phyloP scores from a whole-genome alignment of 257 asterid genomes.

The Fraxinus quadrangulata region DNA sequence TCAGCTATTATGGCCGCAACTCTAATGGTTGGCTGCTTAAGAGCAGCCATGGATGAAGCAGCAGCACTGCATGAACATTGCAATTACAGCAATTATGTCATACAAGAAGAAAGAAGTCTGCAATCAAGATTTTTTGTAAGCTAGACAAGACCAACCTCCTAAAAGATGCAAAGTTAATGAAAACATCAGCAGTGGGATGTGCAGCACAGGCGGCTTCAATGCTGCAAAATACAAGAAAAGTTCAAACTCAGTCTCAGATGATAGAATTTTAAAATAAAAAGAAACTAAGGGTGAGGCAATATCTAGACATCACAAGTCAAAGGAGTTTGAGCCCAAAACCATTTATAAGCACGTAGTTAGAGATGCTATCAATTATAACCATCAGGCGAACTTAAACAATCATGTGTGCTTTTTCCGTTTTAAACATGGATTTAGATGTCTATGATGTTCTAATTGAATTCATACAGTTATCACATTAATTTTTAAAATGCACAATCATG shows the following conservation, averaged over 20 bases:
- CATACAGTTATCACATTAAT: not conserved
- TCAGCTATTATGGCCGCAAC: constrained; percentile 98
- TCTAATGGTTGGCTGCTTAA: constrained; percentile 95
- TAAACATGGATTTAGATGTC: not conserved
- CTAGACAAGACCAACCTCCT: constrained; percentile 69
- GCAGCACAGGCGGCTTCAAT: constrained; percentile 95
- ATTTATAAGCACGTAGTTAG: not conserved
- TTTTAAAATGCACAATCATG: not conserved
- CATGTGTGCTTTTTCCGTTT: not conserved
- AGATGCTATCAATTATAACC: not conserved
- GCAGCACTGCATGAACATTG: constrained; percentile 77
- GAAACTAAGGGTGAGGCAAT: not conserved
- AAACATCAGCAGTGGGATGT: constrained; percentile 98
- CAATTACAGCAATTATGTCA: constrained; percentile 25
- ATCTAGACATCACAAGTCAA: not conserved
- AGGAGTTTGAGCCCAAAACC: not conserved
- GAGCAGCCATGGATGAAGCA: constrained; percentile 97
- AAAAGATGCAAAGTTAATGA: constrained; percentile 96
- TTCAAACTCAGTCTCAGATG: not conserved
- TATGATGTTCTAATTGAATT: not conserved
- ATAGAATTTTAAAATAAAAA: not conserved
- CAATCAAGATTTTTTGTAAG: constrained; percentile 3
- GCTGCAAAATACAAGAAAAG: constrained; percentile 46
- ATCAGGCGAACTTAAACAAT: not conserved
- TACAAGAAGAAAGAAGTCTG: constrained; percentile 23